Conservation (phyloP, 805 yeast genomes). For the Sugiyamaella floridensis region DNA sequence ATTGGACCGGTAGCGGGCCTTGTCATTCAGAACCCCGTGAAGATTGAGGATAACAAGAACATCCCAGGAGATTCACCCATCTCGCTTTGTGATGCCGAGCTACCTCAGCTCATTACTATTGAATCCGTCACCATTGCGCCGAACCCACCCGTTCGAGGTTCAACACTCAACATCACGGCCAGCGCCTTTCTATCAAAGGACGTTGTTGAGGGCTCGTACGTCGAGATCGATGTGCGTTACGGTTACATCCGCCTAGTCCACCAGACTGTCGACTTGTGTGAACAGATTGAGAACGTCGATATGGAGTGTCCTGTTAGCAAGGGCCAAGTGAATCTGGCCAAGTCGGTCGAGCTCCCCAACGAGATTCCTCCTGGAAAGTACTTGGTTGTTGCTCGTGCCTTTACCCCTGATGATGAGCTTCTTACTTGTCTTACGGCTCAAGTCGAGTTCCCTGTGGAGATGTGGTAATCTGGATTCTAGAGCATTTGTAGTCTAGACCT, state of each 20-base stretch:
- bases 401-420: conserved; percentile 70
- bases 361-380: conserved; percentile 96
- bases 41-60: conserved; percentile 11
- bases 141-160: conserved; percentile 86
- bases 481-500: not conserved
- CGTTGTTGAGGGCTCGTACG: conserved; percentile 81
- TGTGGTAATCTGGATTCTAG: not conserved
- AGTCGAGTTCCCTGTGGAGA: conserved; percentile 34
- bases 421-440: conserved; percentile 67
- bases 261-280: conserved; percentile 91
- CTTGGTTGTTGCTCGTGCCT: conserved; percentile 81
- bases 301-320: conserved; percentile 72
- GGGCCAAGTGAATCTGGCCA: conserved; percentile 61
- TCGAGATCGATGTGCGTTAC: conserved; percentile 86
- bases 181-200: conserved; percentile 50
- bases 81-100: conserved; percentile 60
- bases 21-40: not conserved
- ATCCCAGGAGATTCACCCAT: conserved; percentile 91
- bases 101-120: conserved; percentile 58
- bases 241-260: conserved; percentile 85
- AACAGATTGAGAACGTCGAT: conserved; percentile 74
- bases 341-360: conserved; percentile 74
- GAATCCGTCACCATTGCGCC: conserved; percentile 59
- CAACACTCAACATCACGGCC: conserved; percentile 72
- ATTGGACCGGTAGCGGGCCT: not conserved